Evolutionary conservation across 164 flowering plant species (phyloP).

Genomic region (Malania oleifera): DNA sequence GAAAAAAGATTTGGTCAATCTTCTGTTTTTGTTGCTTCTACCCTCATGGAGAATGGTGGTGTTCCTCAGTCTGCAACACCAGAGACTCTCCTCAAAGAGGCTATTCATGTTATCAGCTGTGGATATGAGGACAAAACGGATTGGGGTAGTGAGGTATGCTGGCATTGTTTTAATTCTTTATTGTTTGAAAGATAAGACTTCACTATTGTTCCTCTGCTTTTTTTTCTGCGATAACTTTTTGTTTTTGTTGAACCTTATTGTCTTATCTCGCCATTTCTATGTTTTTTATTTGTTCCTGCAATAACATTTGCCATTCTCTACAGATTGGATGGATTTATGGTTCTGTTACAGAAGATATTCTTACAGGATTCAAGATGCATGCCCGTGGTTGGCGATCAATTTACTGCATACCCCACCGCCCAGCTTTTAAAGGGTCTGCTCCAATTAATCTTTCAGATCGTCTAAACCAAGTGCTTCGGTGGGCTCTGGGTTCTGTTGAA

Average conservation of each 20-base stretch:
- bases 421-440: constrained; percentile 80
- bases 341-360: constrained; percentile 72
- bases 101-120: constrained; percentile 29
- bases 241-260: too few relatives aligned
- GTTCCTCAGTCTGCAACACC: constrained; percentile 23
- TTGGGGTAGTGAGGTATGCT: constrained; percentile 25
- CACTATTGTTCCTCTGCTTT: too few relatives aligned
- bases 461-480: constrained; percentile 82
- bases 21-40: constrained; percentile 21
- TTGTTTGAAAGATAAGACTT: too few relatives aligned
- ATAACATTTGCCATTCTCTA: constrained; percentile 1
- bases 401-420: constrained; percentile 72
- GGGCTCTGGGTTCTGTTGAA: constrained; percentile 87
- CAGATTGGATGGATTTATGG: constrained; percentile 90
- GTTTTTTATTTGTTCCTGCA: too few relatives aligned
- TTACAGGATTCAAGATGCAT: constrained; percentile 87
- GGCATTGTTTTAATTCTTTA: too few relatives aligned
- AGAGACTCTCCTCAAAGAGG: constrained; percentile 25
- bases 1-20: constrained; percentile 29
- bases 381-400: constrained; percentile 91
- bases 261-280: too few relatives aligned
- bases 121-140: constrained; percentile 28
- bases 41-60: constrained; percentile 28
- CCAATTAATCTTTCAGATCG: constrained; percentile 66
- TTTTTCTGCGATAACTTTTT: too few relatives aligned